A percentile compares a stretch with the other conserved stretches of the same genome.
These are phyloP conservation scores for Backusella westeae DNA, from an alignment of 192 early-diverging fungal genomes.

Conservation along the genomic window DNA sequence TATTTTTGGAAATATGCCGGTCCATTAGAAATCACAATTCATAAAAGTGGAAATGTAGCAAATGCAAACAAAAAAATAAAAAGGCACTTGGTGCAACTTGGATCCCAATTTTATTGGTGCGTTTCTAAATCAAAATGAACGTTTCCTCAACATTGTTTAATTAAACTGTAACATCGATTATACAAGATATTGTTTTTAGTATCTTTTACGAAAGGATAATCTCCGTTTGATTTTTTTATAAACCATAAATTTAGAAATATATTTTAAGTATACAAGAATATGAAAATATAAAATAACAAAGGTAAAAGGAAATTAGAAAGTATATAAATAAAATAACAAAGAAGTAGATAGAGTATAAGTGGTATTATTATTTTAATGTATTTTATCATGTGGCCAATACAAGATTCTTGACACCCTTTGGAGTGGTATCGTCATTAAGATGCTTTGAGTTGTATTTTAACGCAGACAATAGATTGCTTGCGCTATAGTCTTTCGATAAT, in stretches of 20 bases:
- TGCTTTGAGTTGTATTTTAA: constrained; percentile 78
- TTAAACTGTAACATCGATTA: not conserved
- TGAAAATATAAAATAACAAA: not conserved
- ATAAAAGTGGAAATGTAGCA: not conserved
- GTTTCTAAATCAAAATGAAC: not conserved
- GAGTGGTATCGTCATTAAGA: constrained; percentile 76
- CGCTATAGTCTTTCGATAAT: constrained; percentile 28
- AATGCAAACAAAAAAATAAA: not conserved
- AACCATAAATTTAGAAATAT: not conserved
- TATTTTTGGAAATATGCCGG: not conserved
- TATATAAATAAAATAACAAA: constrained; percentile 3
- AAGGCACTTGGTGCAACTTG: not conserved
- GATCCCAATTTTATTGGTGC: not conserved
- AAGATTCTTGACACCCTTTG: constrained; percentile 61
- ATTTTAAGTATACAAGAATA: not conserved
- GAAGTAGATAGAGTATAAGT: not conserved
- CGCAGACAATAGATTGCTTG: constrained; percentile 66
- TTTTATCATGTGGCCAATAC: constrained; percentile 35
- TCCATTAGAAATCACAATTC: not conserved
- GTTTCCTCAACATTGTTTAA: not conserved
- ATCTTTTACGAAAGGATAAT: not conserved
- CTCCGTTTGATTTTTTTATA: not conserved
- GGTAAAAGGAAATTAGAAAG: not conserved
- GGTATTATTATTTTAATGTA: not conserved
- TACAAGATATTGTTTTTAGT: not conserved